Conservation (phyloP, 768 basidiomycete species). For the Amanita pseudoporphyria region DNA sequence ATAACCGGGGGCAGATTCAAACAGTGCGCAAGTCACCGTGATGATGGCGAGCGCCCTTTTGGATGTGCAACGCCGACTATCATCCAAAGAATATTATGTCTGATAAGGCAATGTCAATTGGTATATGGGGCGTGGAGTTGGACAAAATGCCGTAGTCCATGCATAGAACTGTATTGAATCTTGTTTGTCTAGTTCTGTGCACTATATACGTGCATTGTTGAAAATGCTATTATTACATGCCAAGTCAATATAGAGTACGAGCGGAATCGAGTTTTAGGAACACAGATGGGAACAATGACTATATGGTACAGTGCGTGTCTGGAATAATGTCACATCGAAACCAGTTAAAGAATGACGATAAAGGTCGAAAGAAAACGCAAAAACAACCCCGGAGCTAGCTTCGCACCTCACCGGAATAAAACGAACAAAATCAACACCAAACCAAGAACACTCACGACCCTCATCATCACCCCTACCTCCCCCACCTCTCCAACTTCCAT, state of each 20-base stretch:
- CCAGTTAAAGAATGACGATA: too few species aligned
- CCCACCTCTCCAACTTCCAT: background rate
- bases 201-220: background rate
- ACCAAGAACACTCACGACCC: background rate
- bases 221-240: background rate
- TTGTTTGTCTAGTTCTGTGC: too few species aligned
- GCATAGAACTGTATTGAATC: too few species aligned
- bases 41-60: constrained; percentile 25
- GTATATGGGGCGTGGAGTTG: too few species aligned
- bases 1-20: constrained; percentile 92
- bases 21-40: constrained; percentile 80
- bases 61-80: background rate
- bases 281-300: background rate
- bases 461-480: background rate
- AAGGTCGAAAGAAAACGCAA: too few species aligned
- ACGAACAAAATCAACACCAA: background rate
- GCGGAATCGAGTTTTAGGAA: background rate
- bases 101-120: too few species aligned
- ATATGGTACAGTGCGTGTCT: background rate
- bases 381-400: too few species aligned
- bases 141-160: too few species aligned
- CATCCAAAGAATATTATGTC: too few species aligned
- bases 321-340: too few species aligned
- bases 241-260: too few species aligned
- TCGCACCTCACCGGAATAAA: background rate